These are phyloP conservation scores for Plicaturopsis crispa DNA, from an alignment of 768 basidiomycete genomes.

Conservation along the genomic window DNA sequence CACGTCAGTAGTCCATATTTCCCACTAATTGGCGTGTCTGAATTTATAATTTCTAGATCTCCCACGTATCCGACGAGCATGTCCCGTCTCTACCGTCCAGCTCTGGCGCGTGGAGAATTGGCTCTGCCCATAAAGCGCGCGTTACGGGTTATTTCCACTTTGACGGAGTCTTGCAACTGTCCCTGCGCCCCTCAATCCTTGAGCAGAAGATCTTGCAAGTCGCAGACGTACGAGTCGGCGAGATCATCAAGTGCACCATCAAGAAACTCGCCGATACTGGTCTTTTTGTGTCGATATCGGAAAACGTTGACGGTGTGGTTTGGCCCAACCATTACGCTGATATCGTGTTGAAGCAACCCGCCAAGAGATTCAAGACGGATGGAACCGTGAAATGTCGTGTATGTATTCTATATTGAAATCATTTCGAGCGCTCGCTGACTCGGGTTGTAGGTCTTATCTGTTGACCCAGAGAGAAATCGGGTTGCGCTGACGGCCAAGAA, in stretches of 20 bases:
- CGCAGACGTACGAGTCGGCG: slow-evolving; percentile 76
- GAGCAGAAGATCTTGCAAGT: slow-evolving; percentile 84
- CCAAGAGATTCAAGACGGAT: slow-evolving; percentile 83
- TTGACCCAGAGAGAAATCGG: slow-evolving; percentile 76
- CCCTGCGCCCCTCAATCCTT: slow-evolving; percentile 74
- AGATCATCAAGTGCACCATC: slow-evolving; percentile 80
- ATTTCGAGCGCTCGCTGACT: slow-evolving; percentile 4
- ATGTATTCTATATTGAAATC: slow-evolving; percentile 18
- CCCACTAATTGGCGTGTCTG: background rate
- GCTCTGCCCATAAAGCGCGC: slow-evolving; percentile 75
- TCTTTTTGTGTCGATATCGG: slow-evolving; percentile 81
- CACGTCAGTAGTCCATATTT: slow-evolving; percentile 58
- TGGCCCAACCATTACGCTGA: slow-evolving; percentile 97
- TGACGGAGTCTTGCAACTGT: slow-evolving; percentile 86
- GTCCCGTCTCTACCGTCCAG: slow-evolving; percentile 62
- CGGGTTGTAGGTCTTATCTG: slow-evolving; percentile 57
- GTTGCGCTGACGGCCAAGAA: slow-evolving; percentile 89
- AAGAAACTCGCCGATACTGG: slow-evolving; percentile 76
- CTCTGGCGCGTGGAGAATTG: slow-evolving; percentile 77
- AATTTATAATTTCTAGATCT: slow-evolving; percentile 52
- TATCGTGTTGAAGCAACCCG: slow-evolving; percentile 88
- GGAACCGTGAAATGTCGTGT: slow-evolving; percentile 81
- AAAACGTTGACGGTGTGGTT: slow-evolving; percentile 85
- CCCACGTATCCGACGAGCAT: slow-evolving; percentile 88
- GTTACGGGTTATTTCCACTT: slow-evolving; percentile 80